These are phyloP conservation scores for Quercus aquifolioides DNA, from an alignment of 306 rosid genomes.

Conservation along the genomic window DNA sequence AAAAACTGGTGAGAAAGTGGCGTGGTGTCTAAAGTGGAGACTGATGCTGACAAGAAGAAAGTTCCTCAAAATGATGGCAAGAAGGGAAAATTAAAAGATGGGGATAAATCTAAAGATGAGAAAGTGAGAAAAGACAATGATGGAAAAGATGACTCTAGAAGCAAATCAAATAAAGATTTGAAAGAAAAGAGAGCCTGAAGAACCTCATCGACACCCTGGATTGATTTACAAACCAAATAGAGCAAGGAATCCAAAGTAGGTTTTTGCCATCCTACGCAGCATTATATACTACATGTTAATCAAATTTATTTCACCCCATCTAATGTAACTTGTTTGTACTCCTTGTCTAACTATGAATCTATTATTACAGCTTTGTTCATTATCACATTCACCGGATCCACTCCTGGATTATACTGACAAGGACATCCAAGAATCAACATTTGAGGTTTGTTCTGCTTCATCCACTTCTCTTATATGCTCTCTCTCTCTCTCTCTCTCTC, in stretches of 20 bases:
- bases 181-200: constrained; percentile 80
- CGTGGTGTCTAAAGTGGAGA: constrained; percentile 30
- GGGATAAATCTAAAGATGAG: constrained; percentile 62
- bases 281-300: background rate
- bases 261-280: constrained; percentile 14
- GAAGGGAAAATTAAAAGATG: constrained; percentile 52
- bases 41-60: constrained; percentile 45
- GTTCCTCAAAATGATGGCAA: constrained; percentile 46
- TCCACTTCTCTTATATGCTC: background rate
- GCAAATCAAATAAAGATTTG: constrained; percentile 62
- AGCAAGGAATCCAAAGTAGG: constrained; percentile 78
- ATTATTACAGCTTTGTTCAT: constrained; percentile 59
- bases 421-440: constrained; percentile 85
- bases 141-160: constrained; percentile 59
- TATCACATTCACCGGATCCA: constrained; percentile 74
- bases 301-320: background rate
- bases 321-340: background rate
- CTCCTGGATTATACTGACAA: constrained; percentile 87
- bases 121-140: constrained; percentile 49
- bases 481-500: background rate
- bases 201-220: constrained; percentile 93
- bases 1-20: constrained; percentile 41
- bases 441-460: constrained; percentile 61
- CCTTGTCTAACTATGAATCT: constrained; percentile 16
- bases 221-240: constrained; percentile 64